Evolutionary conservation across 1,284 basidiomycete species (phyloP).

Genomic region (Marasmius tenuissimus): DNA sequence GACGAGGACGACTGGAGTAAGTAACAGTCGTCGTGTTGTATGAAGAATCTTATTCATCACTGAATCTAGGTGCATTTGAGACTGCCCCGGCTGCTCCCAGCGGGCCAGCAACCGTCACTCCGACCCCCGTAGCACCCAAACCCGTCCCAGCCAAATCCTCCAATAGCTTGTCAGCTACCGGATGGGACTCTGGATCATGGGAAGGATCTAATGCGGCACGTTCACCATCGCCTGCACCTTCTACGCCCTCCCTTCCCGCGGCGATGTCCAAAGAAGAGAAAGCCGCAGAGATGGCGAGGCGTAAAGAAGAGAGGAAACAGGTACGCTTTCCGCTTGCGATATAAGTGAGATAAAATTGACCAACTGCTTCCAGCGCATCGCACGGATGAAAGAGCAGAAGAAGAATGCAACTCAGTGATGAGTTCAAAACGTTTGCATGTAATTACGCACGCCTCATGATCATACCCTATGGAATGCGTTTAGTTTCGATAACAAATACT

Average conservation of each 20-base stretch:
- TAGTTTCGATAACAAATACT: neutral
- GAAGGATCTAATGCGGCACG: slow-evolving; percentile 11
- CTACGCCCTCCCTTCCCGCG: slow-evolving; percentile 24
- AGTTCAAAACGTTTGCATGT: neutral
- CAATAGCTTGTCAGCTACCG: slow-evolving; percentile 13
- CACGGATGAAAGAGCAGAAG: slow-evolving; percentile 72
- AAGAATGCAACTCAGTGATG: slow-evolving; percentile 32
- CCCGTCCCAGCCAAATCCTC: slow-evolving; percentile 15
- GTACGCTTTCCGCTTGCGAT: slow-evolving; percentile 36
- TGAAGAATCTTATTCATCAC: slow-evolving; percentile 6
- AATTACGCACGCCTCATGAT: neutral
- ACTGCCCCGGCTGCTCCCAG: slow-evolving; percentile 47
- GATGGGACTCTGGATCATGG: slow-evolving; percentile 17
- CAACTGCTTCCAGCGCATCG: slow-evolving; percentile 51
- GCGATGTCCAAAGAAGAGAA: slow-evolving; percentile 83
- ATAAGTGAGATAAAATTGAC: neutral
- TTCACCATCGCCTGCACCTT: slow-evolving; percentile 15
- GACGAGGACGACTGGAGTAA: slow-evolving; percentile 92
- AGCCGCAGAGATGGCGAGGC: slow-evolving; percentile 82
- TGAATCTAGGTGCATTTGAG: slow-evolving; percentile 74
- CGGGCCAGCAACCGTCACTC: slow-evolving; percentile 7
- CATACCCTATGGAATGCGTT: neutral
- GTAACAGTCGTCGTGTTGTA: slow-evolving; percentile 21
- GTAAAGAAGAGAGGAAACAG: slow-evolving; percentile 87
- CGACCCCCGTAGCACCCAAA: slow-evolving; percentile 21